phyloP scores from a whole-genome alignment of 2,329 filamentous ascomycete species.

The Ceratocystis smalleyi region DNA sequence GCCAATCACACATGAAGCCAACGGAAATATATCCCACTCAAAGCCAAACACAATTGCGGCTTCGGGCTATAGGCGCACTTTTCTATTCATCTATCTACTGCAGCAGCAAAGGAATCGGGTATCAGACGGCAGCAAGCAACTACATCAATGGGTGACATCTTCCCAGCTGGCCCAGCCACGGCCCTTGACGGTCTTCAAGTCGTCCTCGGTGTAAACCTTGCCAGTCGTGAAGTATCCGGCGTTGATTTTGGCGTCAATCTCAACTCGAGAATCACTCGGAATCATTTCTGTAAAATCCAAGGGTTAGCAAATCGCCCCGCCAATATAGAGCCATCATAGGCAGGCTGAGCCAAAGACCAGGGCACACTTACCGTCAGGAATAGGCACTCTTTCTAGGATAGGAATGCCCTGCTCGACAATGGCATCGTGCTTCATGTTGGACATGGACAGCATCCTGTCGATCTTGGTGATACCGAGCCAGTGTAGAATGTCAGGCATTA shows the following conservation, averaged over 20 bases:
- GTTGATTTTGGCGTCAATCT: conserved; percentile 97
- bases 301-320: too few species aligned
- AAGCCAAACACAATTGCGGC: neutral
- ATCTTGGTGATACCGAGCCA: conserved; percentile 99
- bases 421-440: conserved; percentile 77
- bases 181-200: conserved; percentile 72
- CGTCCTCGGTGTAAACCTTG: conserved; percentile 74
- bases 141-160: conserved; percentile 31
- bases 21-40: too few species aligned
- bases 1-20: too few species aligned
- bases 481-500: conserved; percentile 96
- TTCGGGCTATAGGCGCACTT: neutral
- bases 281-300: conserved; percentile 51
- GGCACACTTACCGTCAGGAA: conserved; percentile 15
- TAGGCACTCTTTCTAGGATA: conserved; percentile 15
- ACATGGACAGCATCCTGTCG: conserved; percentile 93
- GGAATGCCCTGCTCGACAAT: conserved; percentile 57
- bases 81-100: neutral
- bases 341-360: neutral
- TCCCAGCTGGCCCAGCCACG: conserved; percentile 52
- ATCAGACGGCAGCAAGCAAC: conserved; percentile 5
- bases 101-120: conserved; percentile 3
- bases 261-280: conserved; percentile 85
- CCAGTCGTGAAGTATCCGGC: conserved; percentile 76
- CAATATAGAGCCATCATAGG: too few species aligned